Base-by-base conservation (phyloP, 495 filamentous ascomycete species). In the Talaromyces stipitatus region DNA sequence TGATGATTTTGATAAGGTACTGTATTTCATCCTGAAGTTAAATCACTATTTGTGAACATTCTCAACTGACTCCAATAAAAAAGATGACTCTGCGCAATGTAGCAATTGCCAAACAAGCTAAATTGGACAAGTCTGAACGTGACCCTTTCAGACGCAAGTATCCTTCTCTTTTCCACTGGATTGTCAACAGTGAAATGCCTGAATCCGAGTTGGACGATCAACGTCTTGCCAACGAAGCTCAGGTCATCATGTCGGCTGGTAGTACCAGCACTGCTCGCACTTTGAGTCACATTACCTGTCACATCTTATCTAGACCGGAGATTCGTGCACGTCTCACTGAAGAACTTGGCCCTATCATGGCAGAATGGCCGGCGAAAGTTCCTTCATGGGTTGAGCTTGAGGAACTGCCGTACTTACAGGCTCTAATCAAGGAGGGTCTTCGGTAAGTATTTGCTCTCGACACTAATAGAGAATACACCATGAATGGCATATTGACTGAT, bases 391-490 rank as follows among this genome's bases (percentile, higher is more conserved):
- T 57, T 20, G 65, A 75, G 27, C 66, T 84, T 22, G 79, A 84
- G 56, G 54, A 71, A 24, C 63, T 84, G 22, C 78, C 81, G 0
- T 82, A 82, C 59, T 58, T 85, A 53, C 71, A 50, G 55, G 59
- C 60, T 3, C 2, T 14, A 38, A 43, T 41, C 16, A 8, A 24
- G 43, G 10, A 24, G 9, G 64, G 65, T 12, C 56, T 53, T 32
- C 41, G 41, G 46, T 57, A 45, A 12, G 53, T 18, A 8, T n/a
- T 38, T 7, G n/a, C n/a, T 7, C 11, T 33, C 14, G 9, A 24
- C 20, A 33, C 12, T 6, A 33, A 33, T n/a, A n/a, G n/a, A n/a
- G n/a, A n/a, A n/a, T 38, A n/a, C 2, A 4, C n/a, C 12, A n/a
- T 38, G 14, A n/a, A 47, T 22, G 8, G 43, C 20, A 53, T 3